Conservation (phyloP, 2,329 filamentous ascomycete species). For the Hypomyces rosellus region DNA sequence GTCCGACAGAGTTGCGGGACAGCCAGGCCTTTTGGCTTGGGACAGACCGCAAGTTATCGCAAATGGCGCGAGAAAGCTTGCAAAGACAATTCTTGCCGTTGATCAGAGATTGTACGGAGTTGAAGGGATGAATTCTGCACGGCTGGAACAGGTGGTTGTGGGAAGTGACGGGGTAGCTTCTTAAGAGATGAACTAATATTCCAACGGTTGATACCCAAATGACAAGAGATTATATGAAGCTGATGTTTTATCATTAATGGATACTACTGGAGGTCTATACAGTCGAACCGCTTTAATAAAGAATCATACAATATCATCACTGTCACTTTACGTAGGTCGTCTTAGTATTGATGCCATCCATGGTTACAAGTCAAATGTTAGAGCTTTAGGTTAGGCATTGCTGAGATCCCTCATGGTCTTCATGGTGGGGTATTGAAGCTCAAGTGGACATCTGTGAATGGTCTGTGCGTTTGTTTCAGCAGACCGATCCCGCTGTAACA, state of each 20-base stretch:
- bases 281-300: background rate
- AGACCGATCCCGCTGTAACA: background rate
- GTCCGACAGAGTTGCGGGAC: slow-evolving; percentile 32
- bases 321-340: no score
- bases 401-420: background rate
- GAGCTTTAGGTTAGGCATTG: no score
- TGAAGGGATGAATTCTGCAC: slow-evolving; percentile 19
- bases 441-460: background rate
- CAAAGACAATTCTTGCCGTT: slow-evolving; percentile 30
- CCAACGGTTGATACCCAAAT: no score
- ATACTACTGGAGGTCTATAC: background rate
- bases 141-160: slow-evolving; percentile 29
- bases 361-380: no score
- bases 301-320: no score
- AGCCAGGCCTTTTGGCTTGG: slow-evolving; percentile 41
- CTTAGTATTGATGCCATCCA: no score
- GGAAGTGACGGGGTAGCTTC: slow-evolving; percentile 14
- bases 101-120: slow-evolving; percentile 32
- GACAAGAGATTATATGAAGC: no score
- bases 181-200: slow-evolving; percentile 13
- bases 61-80: slow-evolving; percentile 35
- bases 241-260: background rate
- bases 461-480: slow-evolving; percentile 8
- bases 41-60: slow-evolving; percentile 42
- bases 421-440: slow-evolving; percentile 1